Conservation (phyloP, 2,329 filamentous ascomycete genomes). For the Cucurbitaria berberidis region DNA sequence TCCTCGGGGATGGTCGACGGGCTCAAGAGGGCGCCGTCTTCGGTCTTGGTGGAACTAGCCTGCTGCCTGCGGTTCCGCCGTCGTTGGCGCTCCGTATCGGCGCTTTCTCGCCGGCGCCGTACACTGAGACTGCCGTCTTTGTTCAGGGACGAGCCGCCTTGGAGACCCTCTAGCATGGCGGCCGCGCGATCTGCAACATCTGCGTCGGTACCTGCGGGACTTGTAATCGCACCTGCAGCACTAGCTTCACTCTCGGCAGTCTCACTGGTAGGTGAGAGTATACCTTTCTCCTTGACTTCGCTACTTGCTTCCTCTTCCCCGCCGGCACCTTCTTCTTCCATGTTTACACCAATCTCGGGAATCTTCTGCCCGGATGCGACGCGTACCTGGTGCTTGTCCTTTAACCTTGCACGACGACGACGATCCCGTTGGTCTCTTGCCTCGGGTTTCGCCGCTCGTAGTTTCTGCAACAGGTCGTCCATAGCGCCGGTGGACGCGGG, state of each 20-base stretch:
- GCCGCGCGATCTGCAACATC: slow-evolving; percentile 88
- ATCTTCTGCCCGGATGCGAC: slow-evolving; percentile 88
- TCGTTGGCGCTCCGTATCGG: slow-evolving; percentile 77
- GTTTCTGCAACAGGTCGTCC: slow-evolving; percentile 93
- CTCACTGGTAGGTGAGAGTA: slow-evolving; percentile 59
- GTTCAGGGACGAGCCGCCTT: slow-evolving; percentile 63
- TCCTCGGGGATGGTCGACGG: slow-evolving; percentile 43
- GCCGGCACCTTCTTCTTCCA: slow-evolving; percentile 48
- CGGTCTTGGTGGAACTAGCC: slow-evolving; percentile 40
- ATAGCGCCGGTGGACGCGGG: slow-evolving; percentile 85
- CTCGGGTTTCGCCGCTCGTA: slow-evolving; percentile 90
- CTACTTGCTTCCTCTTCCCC: slow-evolving; percentile 47
- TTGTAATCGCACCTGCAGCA: slow-evolving; percentile 1
- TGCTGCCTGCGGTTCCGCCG: slow-evolving; percentile 63
- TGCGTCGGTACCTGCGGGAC: slow-evolving; percentile 31
- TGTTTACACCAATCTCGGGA: slow-evolving; percentile 71
- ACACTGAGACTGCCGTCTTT: slow-evolving; percentile 58
- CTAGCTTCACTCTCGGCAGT: slow-evolving; percentile 34
- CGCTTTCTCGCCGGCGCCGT: slow-evolving; percentile 72
- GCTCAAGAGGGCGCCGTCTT: slow-evolving; percentile 41
- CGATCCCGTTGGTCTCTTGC: slow-evolving; percentile 87
- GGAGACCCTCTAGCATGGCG: slow-evolving; percentile 81
- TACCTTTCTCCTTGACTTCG: slow-evolving; percentile 53
- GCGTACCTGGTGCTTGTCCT: slow-evolving; percentile 88
- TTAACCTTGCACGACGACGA: slow-evolving; percentile 82